phyloP scores from a whole-genome alignment of 441 rosid species.

The Populus hybrid region DNA sequence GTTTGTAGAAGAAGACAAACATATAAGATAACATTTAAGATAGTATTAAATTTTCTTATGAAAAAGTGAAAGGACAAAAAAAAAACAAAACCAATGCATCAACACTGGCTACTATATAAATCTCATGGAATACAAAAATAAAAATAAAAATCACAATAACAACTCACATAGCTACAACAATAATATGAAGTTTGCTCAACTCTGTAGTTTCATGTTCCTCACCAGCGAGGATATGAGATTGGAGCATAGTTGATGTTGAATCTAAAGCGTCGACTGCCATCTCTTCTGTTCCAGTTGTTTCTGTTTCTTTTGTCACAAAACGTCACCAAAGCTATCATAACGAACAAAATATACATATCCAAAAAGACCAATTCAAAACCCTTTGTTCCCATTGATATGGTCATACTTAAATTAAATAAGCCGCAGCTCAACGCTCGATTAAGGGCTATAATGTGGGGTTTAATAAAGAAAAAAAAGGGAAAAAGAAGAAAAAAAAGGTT shows the following conservation, averaged over 20 bases:
- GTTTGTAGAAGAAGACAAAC: no score
- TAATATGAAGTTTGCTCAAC: background rate
- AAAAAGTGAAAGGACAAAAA: no score
- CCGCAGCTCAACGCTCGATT: slow-evolving; percentile 7
- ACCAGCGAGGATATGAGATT: background rate
- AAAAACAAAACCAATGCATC: no score
- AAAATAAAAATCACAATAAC: no score
- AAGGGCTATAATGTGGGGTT: slow-evolving; percentile 9
- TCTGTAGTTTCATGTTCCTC: background rate
- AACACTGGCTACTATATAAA: no score
- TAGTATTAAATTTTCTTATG: no score
- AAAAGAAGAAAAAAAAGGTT: slow-evolving; percentile 6
- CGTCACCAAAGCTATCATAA: background rate
- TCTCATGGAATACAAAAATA: no score
- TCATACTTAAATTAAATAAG: slow-evolving; percentile 9
- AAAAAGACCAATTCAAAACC: background rate
- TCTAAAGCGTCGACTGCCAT: background rate
- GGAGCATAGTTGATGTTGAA: background rate
- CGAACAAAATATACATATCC: background rate
- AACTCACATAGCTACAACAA: no score
- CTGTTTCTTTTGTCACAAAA: background rate
- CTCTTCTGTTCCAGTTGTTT: background rate
- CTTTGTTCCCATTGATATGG: slow-evolving; percentile 18
- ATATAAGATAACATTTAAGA: no score
- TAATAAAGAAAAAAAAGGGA: background rate